These are phyloP conservation scores for Cytospora leucostoma DNA, from an alignment of 2,329 filamentous ascomycete genomes.

Conservation along the genomic window DNA sequence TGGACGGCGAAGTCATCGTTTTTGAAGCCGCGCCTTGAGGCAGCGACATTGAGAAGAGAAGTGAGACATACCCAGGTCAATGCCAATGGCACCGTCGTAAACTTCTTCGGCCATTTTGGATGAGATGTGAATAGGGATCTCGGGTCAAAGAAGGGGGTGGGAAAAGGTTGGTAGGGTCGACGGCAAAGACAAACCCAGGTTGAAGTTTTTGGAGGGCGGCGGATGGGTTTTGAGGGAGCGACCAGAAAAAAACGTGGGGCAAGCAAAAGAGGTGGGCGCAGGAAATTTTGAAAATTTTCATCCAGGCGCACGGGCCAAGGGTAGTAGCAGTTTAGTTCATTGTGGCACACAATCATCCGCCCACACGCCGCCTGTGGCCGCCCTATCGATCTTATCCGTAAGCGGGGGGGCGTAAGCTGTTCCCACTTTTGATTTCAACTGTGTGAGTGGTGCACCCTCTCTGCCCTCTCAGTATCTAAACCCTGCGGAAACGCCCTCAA, in stretches of 20 bases:
- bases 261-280: conserved; percentile 19
- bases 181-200: conserved; percentile 16
- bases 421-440: too few species aligned
- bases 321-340: not conserved
- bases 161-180: conserved; percentile 21
- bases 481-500: too few species aligned
- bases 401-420: too few species aligned
- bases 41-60: not conserved
- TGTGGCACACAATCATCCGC: too few species aligned
- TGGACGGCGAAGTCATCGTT: conserved; percentile 10
- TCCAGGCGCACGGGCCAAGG: conserved; percentile 22
- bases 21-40: not conserved
- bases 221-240: conserved; percentile 25
- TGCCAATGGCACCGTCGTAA: conserved; percentile 99
- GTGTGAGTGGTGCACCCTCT: too few species aligned
- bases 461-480: too few species aligned
- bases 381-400: too few species aligned
- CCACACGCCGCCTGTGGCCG: too few species aligned
- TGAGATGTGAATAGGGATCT: conserved; percentile 19
- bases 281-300: conserved; percentile 27
- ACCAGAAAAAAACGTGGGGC: conserved; percentile 25
- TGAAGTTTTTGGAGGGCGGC: conserved; percentile 17
- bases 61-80: conserved; percentile 84
- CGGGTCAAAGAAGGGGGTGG: conserved; percentile 14
- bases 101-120: conserved; percentile 90